Evolutionary conservation across 2,329 filamentous ascomycete genomes (phyloP), one percentile per base, ranked within the genome.

Genomic region (Botrytis galanthina): DNA sequence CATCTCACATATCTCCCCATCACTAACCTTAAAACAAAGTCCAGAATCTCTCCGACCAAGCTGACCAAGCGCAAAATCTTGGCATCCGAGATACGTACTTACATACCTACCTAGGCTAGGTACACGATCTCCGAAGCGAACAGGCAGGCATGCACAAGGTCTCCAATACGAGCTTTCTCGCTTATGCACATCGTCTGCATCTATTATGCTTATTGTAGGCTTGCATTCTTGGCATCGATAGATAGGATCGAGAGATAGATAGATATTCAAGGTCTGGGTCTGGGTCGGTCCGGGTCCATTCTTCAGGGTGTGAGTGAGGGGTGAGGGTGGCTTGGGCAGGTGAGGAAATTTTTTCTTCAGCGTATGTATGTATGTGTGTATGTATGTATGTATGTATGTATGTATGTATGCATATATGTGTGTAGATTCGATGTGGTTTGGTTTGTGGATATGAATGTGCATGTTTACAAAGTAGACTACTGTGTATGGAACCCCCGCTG

Each of bases 141-240:
- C 51, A 32, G 29, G 29, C n/a, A 32, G 8, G 57, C 57, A 35
- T 22, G 18, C 29, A 60, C 6, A 2, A 6, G 5, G 12, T 32
- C 42, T 20, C 39, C 42, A 48, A 67, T 48, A 67, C 67, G n/a
- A 44, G n/a, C n/a, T 44, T 44, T 5, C 48, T 37, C 66, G 48
- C 66, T 57, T 44, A 70, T 60, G 67, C 67, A 70, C 37, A 39
- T 60, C 67, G 37, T 60, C 51, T 70, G 54, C 42, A 42, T n/a
- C n/a, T 26, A 22, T 26, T 42, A 70, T 59, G 37, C 39, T 39
- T 26, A 42, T 39, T 42, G 37, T 26, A 70, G 67, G 35, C 67
- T 54, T 60, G n/a, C 37, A 44, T 60, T 42, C 51, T 70, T 70
- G 51, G 51, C 51, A 60, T 32, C 37, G 48, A 44, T 16, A 16